Base-by-base conservation (phyloP, 73 alveolate genomes). In the Chromera velia region DNA sequence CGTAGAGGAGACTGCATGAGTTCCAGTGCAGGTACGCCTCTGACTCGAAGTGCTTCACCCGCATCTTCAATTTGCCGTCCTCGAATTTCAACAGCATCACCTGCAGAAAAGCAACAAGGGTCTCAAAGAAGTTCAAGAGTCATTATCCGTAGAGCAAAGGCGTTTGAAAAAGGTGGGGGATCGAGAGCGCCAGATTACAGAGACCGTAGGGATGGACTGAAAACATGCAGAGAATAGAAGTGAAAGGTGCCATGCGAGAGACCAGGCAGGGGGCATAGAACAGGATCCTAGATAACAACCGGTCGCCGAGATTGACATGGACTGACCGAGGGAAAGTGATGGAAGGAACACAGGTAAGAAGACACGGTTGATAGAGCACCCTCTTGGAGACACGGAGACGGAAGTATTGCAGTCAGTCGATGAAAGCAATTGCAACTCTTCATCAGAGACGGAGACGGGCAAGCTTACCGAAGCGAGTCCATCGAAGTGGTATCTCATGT, bases 401-500 rank as follows among this genome's bases (percentile, higher is more conserved):
- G 46, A 66, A 13, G 24, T 28, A 24, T 29, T 10, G 73, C 73
- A 45, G 0, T 45, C 73, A 19, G 28, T 29, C 13, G 73, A 6
- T 7, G 31, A 66, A 30, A 27, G 28, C 46, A 66, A 66, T 27
- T 66, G 28, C 73, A 66, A 27, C 71, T 63, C 19, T 18, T 29
- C 34, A 0, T 22, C 28, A 63, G 71, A 9, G 19, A 46, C 64
- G 19, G 19, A 19, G 64, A 46, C n/a, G 19, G 19, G n/a, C 26
- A 32, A 1, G 32, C n/a, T 32, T 9, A 66, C 73, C n/a, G 40
- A 29, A n/a, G 73, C 73, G 46, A 66, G 73, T 34, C 73, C 73
- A 66, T 66, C 73, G 34, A 66, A 66, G 73, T 66, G 73, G 40
- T 29, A 66, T 34, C 30, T 27, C 73, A 66, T 66, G n/a, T 45